phyloP scores from a whole-genome alignment of 768 basidiomycete genomes.

The Termitomyces sp. region DNA sequence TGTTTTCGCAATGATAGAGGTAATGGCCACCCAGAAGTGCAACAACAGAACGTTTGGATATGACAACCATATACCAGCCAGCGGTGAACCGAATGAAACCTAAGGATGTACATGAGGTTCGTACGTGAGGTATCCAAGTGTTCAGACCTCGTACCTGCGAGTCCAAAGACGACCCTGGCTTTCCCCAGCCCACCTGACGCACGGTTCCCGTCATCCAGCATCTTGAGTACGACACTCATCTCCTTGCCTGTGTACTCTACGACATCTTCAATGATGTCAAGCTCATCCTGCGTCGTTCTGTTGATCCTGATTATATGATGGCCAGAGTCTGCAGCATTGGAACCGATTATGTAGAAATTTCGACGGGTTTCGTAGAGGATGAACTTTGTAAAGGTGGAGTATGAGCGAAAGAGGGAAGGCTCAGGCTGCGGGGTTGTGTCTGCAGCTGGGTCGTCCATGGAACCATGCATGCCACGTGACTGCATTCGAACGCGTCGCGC shows the following conservation, averaged over 20 bases:
- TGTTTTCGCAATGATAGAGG: slow-evolving; percentile 91
- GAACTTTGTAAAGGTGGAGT: slow-evolving; percentile 69
- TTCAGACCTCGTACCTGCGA: slow-evolving; percentile 51
- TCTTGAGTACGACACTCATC: slow-evolving; percentile 86
- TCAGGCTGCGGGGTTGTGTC: background rate
- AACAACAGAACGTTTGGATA: slow-evolving; percentile 87
- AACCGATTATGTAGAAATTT: slow-evolving; percentile 89
- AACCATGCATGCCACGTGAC: background rate
- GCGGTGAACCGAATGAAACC: slow-evolving; percentile 94
- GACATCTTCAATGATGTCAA: slow-evolving; percentile 81
- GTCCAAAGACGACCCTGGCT: slow-evolving; percentile 73
- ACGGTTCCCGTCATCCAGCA: slow-evolving; percentile 94
- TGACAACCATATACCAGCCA: slow-evolving; percentile 92
- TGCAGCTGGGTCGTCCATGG: background rate
- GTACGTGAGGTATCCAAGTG: background rate
- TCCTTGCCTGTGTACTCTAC: slow-evolving; percentile 85
- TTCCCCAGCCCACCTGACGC: slow-evolving; percentile 81
- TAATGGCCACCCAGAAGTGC: slow-evolving; percentile 94
- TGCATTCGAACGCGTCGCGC: background rate
- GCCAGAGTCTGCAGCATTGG: slow-evolving; percentile 80
- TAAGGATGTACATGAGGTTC: slow-evolving; percentile 18
- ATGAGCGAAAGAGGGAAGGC: background rate
- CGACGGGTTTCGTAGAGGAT: slow-evolving; percentile 90
- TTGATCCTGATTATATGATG: slow-evolving; percentile 95
- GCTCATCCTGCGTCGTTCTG: slow-evolving; percentile 69